Percentiles rank a stretch among this genome's conserved stretches.
These are phyloP conservation scores for Euphorbia peplus DNA, from an alignment of 345 rosid genomes.

Conservation along the genomic window DNA sequence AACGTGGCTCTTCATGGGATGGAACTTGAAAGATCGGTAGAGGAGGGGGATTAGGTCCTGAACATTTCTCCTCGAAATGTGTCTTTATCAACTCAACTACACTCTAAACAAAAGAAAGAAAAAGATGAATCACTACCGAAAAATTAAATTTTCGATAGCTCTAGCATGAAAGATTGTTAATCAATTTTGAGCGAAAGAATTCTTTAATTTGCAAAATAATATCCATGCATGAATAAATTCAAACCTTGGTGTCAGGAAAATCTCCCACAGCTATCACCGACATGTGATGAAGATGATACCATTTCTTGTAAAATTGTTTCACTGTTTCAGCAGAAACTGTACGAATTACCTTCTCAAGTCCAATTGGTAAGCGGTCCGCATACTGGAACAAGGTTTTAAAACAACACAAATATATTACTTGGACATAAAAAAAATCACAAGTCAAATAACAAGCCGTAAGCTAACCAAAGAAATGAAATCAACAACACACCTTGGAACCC, in stretches of 20 bases:
- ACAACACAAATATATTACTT: neutral
- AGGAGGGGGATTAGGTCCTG: slow-evolving; percentile 39
- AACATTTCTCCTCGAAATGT: slow-evolving; percentile 61
- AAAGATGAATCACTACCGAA: slow-evolving; percentile 18
- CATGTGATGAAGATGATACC: slow-evolving; percentile 85
- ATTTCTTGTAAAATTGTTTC: slow-evolving; percentile 69
- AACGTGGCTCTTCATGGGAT: slow-evolving; percentile 69
- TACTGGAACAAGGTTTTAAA: slow-evolving; percentile 47
- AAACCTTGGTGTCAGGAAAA: slow-evolving; percentile 79
- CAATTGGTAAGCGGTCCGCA: slow-evolving; percentile 91
- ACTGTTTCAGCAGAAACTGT: slow-evolving; percentile 70
- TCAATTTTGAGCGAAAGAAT: slow-evolving; percentile 2
- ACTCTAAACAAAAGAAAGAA: slow-evolving; percentile 37
- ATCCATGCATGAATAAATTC: slow-evolving; percentile 21
- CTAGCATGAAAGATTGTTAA: slow-evolving; percentile 17
- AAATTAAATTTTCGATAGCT: neutral
- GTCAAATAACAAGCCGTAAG: neutral
- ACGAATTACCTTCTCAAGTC: slow-evolving; percentile 83
- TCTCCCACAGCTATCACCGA: slow-evolving; percentile 95
- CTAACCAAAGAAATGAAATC: neutral
- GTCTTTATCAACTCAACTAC: slow-evolving; percentile 79
- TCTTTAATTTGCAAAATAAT: neutral
- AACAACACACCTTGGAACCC: slow-evolving; percentile 70
- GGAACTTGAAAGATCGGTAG: slow-evolving; percentile 69
- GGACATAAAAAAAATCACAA: neutral